These are phyloP conservation scores for Bothriochloa decipiens DNA, from an alignment of 176 grass and related monocot species.

Conservation along the genomic window DNA sequence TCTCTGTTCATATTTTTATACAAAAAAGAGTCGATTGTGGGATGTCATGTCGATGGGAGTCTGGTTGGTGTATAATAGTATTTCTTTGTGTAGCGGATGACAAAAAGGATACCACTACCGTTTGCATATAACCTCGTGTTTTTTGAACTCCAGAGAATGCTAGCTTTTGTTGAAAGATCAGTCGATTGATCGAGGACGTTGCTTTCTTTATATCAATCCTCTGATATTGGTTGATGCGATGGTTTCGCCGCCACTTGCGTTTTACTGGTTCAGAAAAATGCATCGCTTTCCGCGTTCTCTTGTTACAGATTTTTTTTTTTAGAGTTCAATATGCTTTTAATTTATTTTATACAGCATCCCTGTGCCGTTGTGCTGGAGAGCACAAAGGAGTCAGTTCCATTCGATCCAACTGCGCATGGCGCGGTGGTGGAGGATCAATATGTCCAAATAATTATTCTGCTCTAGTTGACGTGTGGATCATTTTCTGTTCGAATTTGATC, in stretches of 20 bases:
- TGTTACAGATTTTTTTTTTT: background rate
- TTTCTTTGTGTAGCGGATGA: background rate
- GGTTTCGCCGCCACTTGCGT: background rate
- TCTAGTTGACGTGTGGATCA: background rate
- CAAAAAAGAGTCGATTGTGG: background rate
- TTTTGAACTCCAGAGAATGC: background rate
- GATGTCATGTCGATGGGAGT: background rate
- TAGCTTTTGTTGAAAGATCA: background rate
- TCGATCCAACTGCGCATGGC: background rate
- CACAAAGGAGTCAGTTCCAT: background rate
- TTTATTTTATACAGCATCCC: background rate
- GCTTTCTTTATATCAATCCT: background rate
- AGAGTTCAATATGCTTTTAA: background rate
- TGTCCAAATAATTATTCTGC: background rate
- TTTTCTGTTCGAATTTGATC: background rate
- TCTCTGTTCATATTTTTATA: too few species aligned
- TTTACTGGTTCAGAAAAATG: conserved; percentile 6
- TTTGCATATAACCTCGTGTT: background rate
- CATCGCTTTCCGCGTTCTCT: background rate
- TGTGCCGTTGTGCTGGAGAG: background rate
- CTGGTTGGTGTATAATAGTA: background rate
- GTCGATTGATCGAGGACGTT: background rate
- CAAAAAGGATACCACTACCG: background rate
- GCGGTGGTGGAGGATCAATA: background rate
- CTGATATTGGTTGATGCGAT: background rate